These are phyloP conservation scores for Capronia coronata DNA, from an alignment of 2,329 filamentous ascomycete genomes.

Conservation along the genomic window DNA sequence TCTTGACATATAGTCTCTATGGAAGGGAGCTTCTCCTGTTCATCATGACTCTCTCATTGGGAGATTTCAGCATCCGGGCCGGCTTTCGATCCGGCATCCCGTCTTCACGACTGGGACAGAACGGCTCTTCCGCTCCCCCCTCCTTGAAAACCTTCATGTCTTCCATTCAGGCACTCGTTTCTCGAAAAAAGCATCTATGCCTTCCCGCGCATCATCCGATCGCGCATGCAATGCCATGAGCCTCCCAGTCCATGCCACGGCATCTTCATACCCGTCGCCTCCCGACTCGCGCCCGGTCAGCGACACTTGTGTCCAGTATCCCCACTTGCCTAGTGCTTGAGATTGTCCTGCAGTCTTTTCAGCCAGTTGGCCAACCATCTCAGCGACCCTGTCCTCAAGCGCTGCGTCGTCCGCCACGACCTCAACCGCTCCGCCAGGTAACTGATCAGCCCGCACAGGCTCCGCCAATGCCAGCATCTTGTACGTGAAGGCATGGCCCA, in stretches of 20 bases:
- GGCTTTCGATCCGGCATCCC: too few relatives aligned
- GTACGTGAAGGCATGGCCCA: conserved; percentile 26
- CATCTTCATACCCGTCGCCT: conserved; percentile 28
- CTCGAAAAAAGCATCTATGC: conserved; percentile 25
- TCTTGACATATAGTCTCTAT: too few relatives aligned
- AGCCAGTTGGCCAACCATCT: conserved; percentile 21
- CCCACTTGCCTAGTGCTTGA: conserved; percentile 28
- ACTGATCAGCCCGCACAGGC: conserved; percentile 21
- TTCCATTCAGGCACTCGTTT: conserved; percentile 24
- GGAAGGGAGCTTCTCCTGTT: too few relatives aligned
- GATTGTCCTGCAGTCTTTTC: conserved; percentile 22
- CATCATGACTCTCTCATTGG: too few relatives aligned
- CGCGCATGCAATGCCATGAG: conserved; percentile 27
- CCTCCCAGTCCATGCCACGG: conserved; percentile 25
- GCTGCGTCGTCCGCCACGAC: conserved; percentile 19
- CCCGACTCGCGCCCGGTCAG: conserved; percentile 15
- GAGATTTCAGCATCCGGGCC: too few relatives aligned
- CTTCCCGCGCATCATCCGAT: conserved; percentile 25
- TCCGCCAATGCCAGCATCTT: conserved; percentile 27
- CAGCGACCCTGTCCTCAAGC: conserved; percentile 21
- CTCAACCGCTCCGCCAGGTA: conserved; percentile 25
- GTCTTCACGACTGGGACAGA: too few relatives aligned
- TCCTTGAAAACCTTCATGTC: conserved; percentile 17
- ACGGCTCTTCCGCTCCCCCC: too few relatives aligned
- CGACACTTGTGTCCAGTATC: conserved; percentile 26